Evolutionary conservation across 257 asterid species (phyloP), one percentile per base, ranked within the genome.

Genomic region (Scutellaria barbata): DNA sequence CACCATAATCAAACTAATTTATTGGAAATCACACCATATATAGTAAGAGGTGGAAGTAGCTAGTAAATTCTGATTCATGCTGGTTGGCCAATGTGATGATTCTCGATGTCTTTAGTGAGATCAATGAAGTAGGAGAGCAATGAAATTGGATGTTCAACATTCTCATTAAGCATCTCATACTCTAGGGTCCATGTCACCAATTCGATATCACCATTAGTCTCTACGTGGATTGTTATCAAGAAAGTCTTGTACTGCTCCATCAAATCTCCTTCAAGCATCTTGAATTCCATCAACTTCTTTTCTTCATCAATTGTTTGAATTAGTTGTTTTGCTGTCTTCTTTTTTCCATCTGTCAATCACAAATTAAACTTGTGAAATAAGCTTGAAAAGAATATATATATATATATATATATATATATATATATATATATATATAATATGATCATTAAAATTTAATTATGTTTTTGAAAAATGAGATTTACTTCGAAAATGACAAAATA

Each of bases 111-210:
- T 61, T 79, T 66, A 39, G 75, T 71, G 46, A 75, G 10, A 11
- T 57, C 78, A 30, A 79, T 70, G 63, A 59, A 22, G 63, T 9
- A 79, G 45, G 71, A 42, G 42, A 75, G 71, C 39, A 75, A 12
- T 0, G 83, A 20, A 20, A 64, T 71, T 12, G 83, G 80, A 16
- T 79, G 80, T 2, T 7, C 55, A 0, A 62, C 75, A 16, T 75
- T 69, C 13, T 70, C 78, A 13, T 75, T 64, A 0, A 64, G 35
- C 50, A 25, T 59, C 84, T 71, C 78, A 9, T 80, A 80, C 37
- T 76, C 84, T 8, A 80, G 45, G n/a, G 78, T 80, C 81, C 84
- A 76, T 5, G 78, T 72, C 11, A 81, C 77, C 55, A 81, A 14
- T 10, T 77, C 79, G 10, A 54, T 81, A 5, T 41, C 66, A 3